Evolutionary conservation across 805 yeast species (phyloP).

Genomic region (Ascoidea rubescens): DNA sequence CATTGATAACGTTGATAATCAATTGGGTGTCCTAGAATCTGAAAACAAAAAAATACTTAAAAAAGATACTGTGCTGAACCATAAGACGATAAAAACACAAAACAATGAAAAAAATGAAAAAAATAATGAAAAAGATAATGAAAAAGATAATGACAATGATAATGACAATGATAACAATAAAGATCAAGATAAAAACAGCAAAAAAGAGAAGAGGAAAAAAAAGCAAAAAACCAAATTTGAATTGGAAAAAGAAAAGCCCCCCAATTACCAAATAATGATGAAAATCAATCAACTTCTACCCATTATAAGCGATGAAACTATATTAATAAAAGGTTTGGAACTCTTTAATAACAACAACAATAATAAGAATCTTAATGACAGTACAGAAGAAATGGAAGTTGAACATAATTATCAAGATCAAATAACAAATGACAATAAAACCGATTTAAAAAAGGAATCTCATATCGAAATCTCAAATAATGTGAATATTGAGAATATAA

Average conservation of each 20-base stretch:
- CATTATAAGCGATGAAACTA: background rate
- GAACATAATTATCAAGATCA: background rate
- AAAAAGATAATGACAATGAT: background rate
- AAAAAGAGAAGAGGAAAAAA: constrained; percentile 1
- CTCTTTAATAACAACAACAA: background rate
- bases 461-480: too few species aligned
- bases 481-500: too few species aligned
- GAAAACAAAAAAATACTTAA: constrained; percentile 12
- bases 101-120: constrained; percentile 6
- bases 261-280: background rate
- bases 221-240: background rate
- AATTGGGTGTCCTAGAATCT: constrained; percentile 11
- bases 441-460: too few species aligned
- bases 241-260: background rate
- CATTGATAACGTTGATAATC: constrained; percentile 5
- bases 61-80: constrained; percentile 12
- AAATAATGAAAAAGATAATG: constrained; percentile 4
- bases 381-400: background rate
- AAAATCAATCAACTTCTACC: too few species aligned
- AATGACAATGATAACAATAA: background rate
- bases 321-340: background rate
- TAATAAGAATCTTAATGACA: too few species aligned
- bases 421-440: background rate
- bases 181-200: background rate
- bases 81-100: constrained; percentile 4